These are phyloP conservation scores for Fusarium abutilonis DNA, from an alignment of 2,329 filamentous ascomycete species.

Conservation along the genomic window DNA sequence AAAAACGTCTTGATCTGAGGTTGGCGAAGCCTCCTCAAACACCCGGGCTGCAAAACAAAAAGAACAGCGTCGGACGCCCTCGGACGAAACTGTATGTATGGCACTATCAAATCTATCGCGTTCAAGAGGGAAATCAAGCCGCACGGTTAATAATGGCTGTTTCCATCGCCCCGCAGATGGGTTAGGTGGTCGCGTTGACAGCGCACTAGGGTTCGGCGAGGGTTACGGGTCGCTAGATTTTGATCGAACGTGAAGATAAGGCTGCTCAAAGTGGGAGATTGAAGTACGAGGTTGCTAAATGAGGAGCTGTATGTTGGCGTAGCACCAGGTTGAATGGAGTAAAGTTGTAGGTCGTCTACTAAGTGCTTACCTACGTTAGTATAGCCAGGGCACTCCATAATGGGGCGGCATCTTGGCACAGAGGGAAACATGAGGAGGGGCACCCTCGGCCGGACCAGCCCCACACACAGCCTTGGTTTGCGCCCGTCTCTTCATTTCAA, in stretches of 20 bases:
- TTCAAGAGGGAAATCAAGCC: conserved; percentile 25
- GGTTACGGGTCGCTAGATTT: conserved; percentile 1
- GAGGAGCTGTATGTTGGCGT: conserved; percentile 19
- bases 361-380: not conserved
- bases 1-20: conserved; percentile 14
- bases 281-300: conserved; percentile 14
- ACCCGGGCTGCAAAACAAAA: not conserved
- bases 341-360: conserved; percentile 4
- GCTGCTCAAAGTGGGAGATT: not conserved
- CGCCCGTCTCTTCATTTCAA: conserved; percentile 4
- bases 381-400: conserved; percentile 25
- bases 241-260: not conserved
- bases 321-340: conserved; percentile 32
- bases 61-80: conserved; percentile 7
- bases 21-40: conserved; percentile 3
- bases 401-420: conserved; percentile 27
- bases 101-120: conserved; percentile 30
- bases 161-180: conserved; percentile 24
- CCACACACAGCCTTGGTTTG: conserved; percentile 15
- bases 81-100: conserved; percentile 11
- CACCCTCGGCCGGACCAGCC: conserved; percentile 2
- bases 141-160: conserved; percentile 24
- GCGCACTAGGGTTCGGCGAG: conserved; percentile 2
- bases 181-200: conserved; percentile 10
- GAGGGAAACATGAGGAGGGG: conserved; percentile 10